A percentile compares a stretch with the other conserved stretches of the same genome.
phyloP scores from a whole-genome alignment of 805 yeast species.

The Teunomyces panamensis region DNA sequence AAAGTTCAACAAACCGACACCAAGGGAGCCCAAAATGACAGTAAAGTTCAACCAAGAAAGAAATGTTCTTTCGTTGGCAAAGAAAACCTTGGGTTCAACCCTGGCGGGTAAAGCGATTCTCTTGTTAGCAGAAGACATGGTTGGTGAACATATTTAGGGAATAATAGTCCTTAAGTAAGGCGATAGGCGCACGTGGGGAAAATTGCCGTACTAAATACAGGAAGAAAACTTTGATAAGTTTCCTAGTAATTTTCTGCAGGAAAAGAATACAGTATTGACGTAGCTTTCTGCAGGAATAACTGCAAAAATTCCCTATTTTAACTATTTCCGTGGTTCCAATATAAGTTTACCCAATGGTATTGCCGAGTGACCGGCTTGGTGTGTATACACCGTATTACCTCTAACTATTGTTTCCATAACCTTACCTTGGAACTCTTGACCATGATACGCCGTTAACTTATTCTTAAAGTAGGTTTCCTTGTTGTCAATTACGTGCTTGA shows the following conservation, averaged over 20 bases:
- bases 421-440: slow-evolving; percentile 63
- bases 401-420: slow-evolving; percentile 79
- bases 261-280: not conserved
- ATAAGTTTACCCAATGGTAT: slow-evolving; percentile 58
- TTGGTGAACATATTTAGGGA: not conserved
- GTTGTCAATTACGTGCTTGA: slow-evolving; percentile 49
- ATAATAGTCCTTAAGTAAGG: not conserved
- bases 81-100: slow-evolving; percentile 98
- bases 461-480: slow-evolving; percentile 70
- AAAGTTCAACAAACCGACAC: slow-evolving; percentile 92
- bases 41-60: slow-evolving; percentile 98
- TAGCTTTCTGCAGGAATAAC: not conserved
- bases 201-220: not conserved
- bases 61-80: slow-evolving; percentile 98
- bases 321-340: slow-evolving; percentile 52
- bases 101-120: slow-evolving; percentile 97
- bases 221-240: no score
- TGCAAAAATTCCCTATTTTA: not conserved
- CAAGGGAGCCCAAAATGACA: slow-evolving; percentile 94
- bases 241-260: not conserved
- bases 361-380: slow-evolving; percentile 52
- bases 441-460: slow-evolving; percentile 85
- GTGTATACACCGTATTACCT: slow-evolving; percentile 65
- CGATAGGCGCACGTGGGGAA: slow-evolving; percentile 1
- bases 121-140: slow-evolving; percentile 47